Evolutionary conservation across 2,329 filamentous ascomycete genomes (phyloP).

Genomic region (Cladosporium sp.): DNA sequence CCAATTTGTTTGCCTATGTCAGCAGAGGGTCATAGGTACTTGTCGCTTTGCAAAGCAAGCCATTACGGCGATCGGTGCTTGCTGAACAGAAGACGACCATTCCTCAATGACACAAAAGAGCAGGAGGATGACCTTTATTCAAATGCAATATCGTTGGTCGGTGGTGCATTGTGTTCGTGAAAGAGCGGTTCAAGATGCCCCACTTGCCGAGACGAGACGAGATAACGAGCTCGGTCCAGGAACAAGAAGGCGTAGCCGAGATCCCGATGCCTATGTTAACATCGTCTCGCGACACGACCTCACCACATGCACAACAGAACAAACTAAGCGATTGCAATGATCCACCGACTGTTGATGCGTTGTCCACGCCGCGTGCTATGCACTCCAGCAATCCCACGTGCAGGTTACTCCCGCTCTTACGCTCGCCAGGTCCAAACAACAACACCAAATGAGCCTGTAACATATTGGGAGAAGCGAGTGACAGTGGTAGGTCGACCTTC

Average conservation of each 20-base stretch:
- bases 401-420: background rate
- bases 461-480: background rate
- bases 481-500: background rate
- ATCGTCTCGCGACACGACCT: background rate
- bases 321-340: background rate
- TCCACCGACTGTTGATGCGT: background rate
- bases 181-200: background rate
- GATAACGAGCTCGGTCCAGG: slow-evolving; percentile 6
- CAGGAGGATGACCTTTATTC: no score
- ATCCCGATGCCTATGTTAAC: background rate
- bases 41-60: background rate
- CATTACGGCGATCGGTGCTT: background rate
- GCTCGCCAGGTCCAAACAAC: background rate
- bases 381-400: background rate
- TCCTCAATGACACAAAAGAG: no score
- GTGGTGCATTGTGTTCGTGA: no score
- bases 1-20: background rate
- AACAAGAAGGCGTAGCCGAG: slow-evolving; percentile 14
- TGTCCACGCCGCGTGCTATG: background rate
- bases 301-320: background rate
- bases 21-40: background rate
- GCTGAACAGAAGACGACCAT: background rate
- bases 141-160: background rate
- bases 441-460: background rate
- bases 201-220: slow-evolving; percentile 6